Conservation (phyloP, 2,329 filamentous ascomycete genomes). For the Scedosporium dehoogii region DNA sequence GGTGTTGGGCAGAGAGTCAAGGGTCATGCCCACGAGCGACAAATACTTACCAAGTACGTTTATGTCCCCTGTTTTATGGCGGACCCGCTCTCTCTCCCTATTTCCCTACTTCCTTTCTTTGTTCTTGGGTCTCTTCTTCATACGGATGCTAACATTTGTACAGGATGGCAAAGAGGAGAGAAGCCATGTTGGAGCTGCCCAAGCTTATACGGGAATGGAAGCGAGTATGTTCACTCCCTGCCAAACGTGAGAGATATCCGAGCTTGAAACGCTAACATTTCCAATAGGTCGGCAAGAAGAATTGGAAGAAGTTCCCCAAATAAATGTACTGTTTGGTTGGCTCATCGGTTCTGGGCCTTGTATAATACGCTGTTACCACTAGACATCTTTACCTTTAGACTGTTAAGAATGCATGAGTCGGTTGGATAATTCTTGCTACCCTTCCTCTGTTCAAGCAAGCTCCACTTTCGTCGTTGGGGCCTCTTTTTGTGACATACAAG, state of each 20-base stretch:
- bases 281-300: slow-evolving; percentile 39
- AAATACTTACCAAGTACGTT: slow-evolving; percentile 62
- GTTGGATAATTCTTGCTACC: background rate
- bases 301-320: slow-evolving; percentile 50
- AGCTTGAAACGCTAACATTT: slow-evolving; percentile 21
- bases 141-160: slow-evolving; percentile 6
- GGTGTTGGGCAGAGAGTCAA: slow-evolving; percentile 90
- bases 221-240: slow-evolving; percentile 48
- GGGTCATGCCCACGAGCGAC: slow-evolving; percentile 88
- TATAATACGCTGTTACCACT: slow-evolving; percentile 2
- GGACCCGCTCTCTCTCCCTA: no score
- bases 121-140: background rate
- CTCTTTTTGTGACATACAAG: no score
- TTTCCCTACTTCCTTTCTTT: no score
- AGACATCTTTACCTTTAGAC: slow-evolving; percentile 3
- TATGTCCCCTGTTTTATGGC: no score
- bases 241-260: background rate
- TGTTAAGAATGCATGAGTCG: slow-evolving; percentile 2
- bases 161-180: slow-evolving; percentile 77
- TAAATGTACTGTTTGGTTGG: slow-evolving; percentile 17
- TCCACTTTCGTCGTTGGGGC: no score
- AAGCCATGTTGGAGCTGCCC: slow-evolving; percentile 93
- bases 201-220: slow-evolving; percentile 89
- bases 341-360: background rate
- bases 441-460: no score